A percentile compares a stretch with the other conserved stretches of the same genome.
Conservation (phyloP, 768 basidiomycete species). For the Galerina marginata region DNA sequence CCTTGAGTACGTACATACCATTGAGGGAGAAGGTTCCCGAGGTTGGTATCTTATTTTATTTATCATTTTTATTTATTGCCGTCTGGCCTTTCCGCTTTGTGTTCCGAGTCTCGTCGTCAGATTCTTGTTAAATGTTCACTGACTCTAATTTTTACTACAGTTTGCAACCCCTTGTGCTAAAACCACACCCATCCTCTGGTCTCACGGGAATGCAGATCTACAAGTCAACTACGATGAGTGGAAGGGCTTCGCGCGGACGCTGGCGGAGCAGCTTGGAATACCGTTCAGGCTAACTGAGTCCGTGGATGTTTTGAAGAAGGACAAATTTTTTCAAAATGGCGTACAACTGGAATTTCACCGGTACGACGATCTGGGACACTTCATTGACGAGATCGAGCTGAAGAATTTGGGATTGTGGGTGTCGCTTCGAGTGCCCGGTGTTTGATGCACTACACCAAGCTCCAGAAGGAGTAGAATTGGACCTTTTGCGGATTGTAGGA, state of each 20-base stretch:
- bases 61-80: background rate
- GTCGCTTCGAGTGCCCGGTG: too few species aligned
- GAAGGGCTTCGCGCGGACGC: conserved; percentile 47
- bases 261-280: conserved; percentile 55
- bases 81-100: background rate
- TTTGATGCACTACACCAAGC: too few species aligned
- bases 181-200: conserved; percentile 75
- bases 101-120: too few species aligned
- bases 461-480: too few species aligned
- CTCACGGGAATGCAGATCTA: conserved; percentile 68
- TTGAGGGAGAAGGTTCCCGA: conserved; percentile 57
- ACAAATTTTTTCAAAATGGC: conserved; percentile 9
- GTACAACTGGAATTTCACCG: conserved; percentile 31
- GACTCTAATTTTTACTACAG: conserved; percentile 33
- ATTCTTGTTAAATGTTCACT: background rate
- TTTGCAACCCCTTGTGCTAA: conserved; percentile 52
- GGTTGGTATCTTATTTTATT: conserved; percentile 35
- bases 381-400: conserved; percentile 29
- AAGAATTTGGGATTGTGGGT: conserved; percentile 31
- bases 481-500: too few species aligned
- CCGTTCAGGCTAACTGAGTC: conserved; percentile 24
- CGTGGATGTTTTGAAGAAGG: conserved; percentile 13
- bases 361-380: conserved; percentile 34
- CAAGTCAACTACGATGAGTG: conserved; percentile 60
- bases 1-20: conserved; percentile 69